Evolutionary conservation across 352 stramenopile species (phyloP).

Genomic region (Globisporangium canariense): DNA sequence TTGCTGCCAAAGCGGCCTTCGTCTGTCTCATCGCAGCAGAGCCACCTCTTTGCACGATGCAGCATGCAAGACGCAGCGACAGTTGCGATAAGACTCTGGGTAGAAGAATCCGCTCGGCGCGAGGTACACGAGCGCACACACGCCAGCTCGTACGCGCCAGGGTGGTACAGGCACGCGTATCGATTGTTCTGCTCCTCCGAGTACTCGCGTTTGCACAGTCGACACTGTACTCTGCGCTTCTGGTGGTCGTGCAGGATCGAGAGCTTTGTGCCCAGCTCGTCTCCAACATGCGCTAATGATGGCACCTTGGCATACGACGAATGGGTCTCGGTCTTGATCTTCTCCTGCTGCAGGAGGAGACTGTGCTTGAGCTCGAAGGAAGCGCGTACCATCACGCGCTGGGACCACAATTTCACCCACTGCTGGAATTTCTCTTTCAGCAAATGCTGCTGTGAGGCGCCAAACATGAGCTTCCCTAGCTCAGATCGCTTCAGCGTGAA

Average conservation of each 20-base stretch:
- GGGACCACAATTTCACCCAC: slow-evolving; percentile 59
- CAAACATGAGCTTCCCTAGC: slow-evolving; percentile 56
- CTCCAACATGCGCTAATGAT: slow-evolving; percentile 1
- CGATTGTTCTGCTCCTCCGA: slow-evolving; percentile 71
- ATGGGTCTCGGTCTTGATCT: slow-evolving; percentile 22
- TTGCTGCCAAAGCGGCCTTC: slow-evolving; percentile 65
- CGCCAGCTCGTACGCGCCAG: slow-evolving; percentile 57
- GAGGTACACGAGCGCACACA: slow-evolving; percentile 55
- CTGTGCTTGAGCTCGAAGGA: slow-evolving; percentile 71
- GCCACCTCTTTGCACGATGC: slow-evolving; percentile 64
- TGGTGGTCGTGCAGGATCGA: slow-evolving; percentile 64
- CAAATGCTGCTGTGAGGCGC: slow-evolving; percentile 25
- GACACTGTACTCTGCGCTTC: slow-evolving; percentile 44
- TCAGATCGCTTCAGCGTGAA: slow-evolving; percentile 47
- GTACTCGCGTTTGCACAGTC: slow-evolving; percentile 61
- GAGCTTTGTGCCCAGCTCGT: slow-evolving; percentile 24
- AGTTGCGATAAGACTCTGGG: background rate
- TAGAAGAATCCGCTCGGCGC: slow-evolving; percentile 17
- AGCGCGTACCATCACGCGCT: slow-evolving; percentile 46
- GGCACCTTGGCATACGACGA: slow-evolving; percentile 1
- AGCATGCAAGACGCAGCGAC: slow-evolving; percentile 54
- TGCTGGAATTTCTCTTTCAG: slow-evolving; percentile 52
- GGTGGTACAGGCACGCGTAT: slow-evolving; percentile 63
- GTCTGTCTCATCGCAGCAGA: slow-evolving; percentile 72
- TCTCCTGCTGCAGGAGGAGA: slow-evolving; percentile 51